A percentile compares a stretch with the other conserved stretches of the same genome.
Conservation (phyloP, 805 yeast genomes). For the Lipomyces starkeyi region DNA sequence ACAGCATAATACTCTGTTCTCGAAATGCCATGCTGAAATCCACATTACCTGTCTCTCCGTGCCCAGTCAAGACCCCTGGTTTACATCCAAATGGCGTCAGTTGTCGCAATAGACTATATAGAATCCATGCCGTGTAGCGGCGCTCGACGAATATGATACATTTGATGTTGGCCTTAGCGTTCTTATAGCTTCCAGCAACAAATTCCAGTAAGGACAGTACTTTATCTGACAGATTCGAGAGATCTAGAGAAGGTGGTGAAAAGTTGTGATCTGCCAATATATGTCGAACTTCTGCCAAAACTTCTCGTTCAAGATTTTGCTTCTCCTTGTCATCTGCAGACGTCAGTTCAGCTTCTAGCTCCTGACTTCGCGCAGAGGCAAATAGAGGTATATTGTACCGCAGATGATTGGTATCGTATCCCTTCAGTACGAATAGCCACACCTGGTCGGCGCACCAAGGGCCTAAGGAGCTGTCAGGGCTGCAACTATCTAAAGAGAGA, state of each 20-base stretch:
- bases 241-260: conserved; percentile 5
- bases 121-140: conserved; percentile 18
- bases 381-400: background rate
- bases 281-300: conserved; percentile 1
- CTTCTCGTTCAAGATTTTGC: conserved; percentile 1
- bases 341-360: background rate
- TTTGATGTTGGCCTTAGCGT: background rate
- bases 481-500: background rate
- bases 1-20: conserved; percentile 16
- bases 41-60: conserved; percentile 8
- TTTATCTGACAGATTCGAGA: conserved; percentile 12
- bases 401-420: background rate
- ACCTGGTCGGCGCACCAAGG: conserved; percentile 22
- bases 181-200: background rate
- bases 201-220: conserved; percentile 11
- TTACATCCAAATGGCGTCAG: conserved; percentile 8
- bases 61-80: conserved; percentile 18
- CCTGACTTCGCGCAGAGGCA: background rate
- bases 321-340: conserved; percentile 2
- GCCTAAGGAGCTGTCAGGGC: background rate
- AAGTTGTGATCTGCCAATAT: background rate
- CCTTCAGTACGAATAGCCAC: conserved; percentile 7
- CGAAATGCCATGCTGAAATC: conserved; percentile 20
- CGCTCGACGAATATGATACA: conserved; percentile 20
- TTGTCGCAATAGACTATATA: conserved; percentile 6